These are phyloP conservation scores for Cetradonia linearis DNA, from an alignment of 495 filamentous ascomycete genomes.

Conservation along the genomic window DNA sequence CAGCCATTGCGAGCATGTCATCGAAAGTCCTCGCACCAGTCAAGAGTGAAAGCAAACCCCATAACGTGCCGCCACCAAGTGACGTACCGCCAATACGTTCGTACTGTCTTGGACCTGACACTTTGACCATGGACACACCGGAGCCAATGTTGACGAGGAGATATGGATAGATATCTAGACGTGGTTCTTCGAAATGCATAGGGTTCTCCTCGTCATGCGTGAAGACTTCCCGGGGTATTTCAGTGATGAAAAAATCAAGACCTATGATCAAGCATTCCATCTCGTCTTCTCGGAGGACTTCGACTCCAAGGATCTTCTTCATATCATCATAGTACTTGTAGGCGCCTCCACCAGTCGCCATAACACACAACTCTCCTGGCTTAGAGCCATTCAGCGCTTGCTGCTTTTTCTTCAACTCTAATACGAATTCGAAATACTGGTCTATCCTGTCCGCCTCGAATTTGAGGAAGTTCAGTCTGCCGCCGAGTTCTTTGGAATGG, in stretches of 20 bases:
- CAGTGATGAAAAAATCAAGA: slow-evolving; percentile 98
- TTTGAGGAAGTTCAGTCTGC: slow-evolving; percentile 84
- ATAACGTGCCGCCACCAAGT: slow-evolving; percentile 88
- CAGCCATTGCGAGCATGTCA: slow-evolving; percentile 92
- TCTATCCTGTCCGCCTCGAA: slow-evolving; percentile 93
- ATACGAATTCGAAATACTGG: slow-evolving; percentile 82
- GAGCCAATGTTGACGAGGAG: slow-evolving; percentile 98
- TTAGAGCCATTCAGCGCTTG: slow-evolving; percentile 56
- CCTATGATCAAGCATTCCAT: slow-evolving; percentile 98
- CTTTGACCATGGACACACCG: slow-evolving; percentile 96
- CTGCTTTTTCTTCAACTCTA: slow-evolving; percentile 68
- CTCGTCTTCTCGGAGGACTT: slow-evolving; percentile 88
- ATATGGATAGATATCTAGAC: slow-evolving; percentile 80
- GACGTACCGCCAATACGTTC: slow-evolving; percentile 90
- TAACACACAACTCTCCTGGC: slow-evolving; percentile 63
- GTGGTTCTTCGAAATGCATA: slow-evolving; percentile 69
- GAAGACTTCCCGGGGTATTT: slow-evolving; percentile 93
- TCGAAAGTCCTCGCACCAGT: slow-evolving; percentile 88
- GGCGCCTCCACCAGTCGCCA: slow-evolving; percentile 90
- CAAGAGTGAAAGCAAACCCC: slow-evolving; percentile 83
- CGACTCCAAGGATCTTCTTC: slow-evolving; percentile 65
- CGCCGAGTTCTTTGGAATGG: slow-evolving; percentile 66
- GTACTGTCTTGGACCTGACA: slow-evolving; percentile 75
- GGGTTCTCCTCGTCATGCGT: slow-evolving; percentile 83
- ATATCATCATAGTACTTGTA: slow-evolving; percentile 94